phyloP scores from a whole-genome alignment of 1,139 yeast species.

The Magnusiomyces suaveolens region DNA sequence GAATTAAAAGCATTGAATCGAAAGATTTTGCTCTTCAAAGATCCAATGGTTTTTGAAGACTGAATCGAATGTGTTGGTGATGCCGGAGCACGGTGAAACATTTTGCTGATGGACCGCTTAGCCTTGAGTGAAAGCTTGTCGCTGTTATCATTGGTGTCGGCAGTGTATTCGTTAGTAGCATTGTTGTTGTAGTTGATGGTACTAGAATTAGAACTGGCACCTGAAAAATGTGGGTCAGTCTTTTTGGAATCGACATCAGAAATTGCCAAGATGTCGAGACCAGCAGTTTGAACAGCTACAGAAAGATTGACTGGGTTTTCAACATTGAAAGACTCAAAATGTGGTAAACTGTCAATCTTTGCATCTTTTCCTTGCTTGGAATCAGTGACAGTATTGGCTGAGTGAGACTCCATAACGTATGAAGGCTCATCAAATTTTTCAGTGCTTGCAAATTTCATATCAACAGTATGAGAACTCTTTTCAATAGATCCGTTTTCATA shows the following conservation, averaged over 20 bases:
- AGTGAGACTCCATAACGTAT: neutral
- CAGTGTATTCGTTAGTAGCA: neutral
- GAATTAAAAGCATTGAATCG: neutral
- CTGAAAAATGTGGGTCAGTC: neutral
- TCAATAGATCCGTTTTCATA: neutral
- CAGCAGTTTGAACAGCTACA: neutral
- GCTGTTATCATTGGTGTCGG: neutral
- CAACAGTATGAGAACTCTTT: neutral
- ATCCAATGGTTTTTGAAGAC: neutral
- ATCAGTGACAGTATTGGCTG: neutral
- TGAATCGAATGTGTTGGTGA: neutral
- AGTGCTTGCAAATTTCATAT: neutral
- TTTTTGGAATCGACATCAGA: neutral
- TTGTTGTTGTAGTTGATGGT: neutral
- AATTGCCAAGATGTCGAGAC: neutral
- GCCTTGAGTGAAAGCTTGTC: neutral
- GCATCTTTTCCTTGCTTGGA: neutral
- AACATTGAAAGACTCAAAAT: neutral
- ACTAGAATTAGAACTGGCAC: neutral
- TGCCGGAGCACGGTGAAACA: neutral
- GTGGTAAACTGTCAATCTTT: neutral
- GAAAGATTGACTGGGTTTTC: neutral
- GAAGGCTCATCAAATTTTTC: neutral
- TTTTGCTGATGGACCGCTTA: neutral
- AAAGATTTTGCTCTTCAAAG: neutral